These are phyloP conservation scores for Calocybe gangraenosa DNA, from an alignment of 768 basidiomycete species.

Conservation along the genomic window DNA sequence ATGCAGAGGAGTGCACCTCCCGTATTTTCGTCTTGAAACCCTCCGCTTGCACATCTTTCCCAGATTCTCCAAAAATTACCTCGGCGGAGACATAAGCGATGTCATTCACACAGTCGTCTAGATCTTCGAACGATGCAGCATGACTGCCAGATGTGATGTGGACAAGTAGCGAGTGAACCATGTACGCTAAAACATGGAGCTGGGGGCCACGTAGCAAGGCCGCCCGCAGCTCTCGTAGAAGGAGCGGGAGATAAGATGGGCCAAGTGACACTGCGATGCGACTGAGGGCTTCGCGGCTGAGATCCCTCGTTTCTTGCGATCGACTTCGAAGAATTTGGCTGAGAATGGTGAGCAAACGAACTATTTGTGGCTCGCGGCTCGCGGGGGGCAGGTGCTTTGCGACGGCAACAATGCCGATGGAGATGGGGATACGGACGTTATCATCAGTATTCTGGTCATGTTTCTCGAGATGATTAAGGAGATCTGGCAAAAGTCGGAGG, in stretches of 20 bases:
- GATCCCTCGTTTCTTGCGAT: conserved; percentile 89
- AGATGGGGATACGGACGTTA: conserved; percentile 80
- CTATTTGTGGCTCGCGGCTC: conserved; percentile 62
- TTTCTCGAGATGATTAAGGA: conserved; percentile 79
- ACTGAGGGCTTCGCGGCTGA: conserved; percentile 77
- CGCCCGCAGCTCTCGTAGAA: conserved; percentile 77
- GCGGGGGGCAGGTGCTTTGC: conserved; percentile 72
- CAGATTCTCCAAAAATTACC: conserved; percentile 92
- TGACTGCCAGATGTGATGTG: conserved; percentile 67
- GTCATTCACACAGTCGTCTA: conserved; percentile 78
- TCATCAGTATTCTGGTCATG: conserved; percentile 79
- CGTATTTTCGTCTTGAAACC: conserved; percentile 94
- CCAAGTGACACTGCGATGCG: conserved; percentile 75
- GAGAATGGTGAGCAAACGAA: conserved; percentile 75
- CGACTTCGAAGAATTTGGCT: conserved; percentile 90
- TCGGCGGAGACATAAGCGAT: conserved; percentile 79
- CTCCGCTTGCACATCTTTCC: conserved; percentile 81
- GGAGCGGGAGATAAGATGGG: conserved; percentile 63
- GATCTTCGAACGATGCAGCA: conserved; percentile 46
- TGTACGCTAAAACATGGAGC: conserved; percentile 86
- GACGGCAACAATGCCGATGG: conserved; percentile 82
- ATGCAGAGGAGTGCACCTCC: conserved; percentile 79
- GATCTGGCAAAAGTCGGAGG: conserved; percentile 67
- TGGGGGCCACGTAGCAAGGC: conserved; percentile 91
- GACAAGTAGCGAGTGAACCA: conserved; percentile 76